Conservation (phyloP, 331 rosid species). For the Malus hybrid region DNA sequence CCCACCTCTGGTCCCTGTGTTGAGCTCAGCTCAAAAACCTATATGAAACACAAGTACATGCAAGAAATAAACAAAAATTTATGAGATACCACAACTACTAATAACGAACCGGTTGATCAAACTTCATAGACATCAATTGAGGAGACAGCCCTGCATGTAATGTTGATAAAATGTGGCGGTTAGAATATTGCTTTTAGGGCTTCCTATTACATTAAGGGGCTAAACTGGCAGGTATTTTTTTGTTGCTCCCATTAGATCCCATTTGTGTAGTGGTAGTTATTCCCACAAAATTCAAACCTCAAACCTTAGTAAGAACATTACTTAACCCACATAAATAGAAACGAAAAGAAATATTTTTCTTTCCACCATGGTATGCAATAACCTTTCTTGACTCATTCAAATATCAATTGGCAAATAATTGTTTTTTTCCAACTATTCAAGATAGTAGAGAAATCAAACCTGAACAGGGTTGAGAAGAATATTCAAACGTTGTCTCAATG, state of each 20-base stretch:
- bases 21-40: slow-evolving; percentile 94
- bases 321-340: not conserved
- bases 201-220: not conserved
- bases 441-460: slow-evolving; percentile 48
- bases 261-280: not conserved
- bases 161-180: not conserved
- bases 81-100: not conserved
- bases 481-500: slow-evolving; percentile 71
- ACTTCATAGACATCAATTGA: not conserved
- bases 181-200: not conserved
- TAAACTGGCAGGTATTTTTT: not conserved
- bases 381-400: not conserved
- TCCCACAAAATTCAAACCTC: not conserved
- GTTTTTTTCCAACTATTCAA: not conserved
- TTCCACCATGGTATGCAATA: not conserved
- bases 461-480: slow-evolving; percentile 85
- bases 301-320: not conserved
- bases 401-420: not conserved
- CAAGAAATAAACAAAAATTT: not conserved
- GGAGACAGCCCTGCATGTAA: not conserved
- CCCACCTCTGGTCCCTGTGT: slow-evolving; percentile 87
- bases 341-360: too few species aligned
- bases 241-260: not conserved
- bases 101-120: not conserved
- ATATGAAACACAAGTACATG: slow-evolving; percentile 17